Base-by-base conservation (phyloP, 805 yeast genomes). In the Spathaspora girioi region DNA sequence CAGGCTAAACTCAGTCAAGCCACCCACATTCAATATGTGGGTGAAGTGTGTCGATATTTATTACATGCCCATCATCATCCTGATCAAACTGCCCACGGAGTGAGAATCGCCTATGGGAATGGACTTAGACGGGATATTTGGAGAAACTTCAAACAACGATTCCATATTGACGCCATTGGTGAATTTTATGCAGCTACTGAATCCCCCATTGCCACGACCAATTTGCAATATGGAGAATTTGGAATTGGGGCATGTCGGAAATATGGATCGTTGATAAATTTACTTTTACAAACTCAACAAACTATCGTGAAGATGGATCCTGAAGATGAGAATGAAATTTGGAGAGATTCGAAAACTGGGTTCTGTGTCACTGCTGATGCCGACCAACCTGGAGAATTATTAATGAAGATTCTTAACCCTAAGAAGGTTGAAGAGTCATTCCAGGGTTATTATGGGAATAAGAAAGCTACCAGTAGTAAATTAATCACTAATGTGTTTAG, bases 161-260 rank as follows among this genome's bases (percentile, higher is more conserved):
- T 92, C 74, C 78, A 82, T 52, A 86, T 92, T 53, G 72, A 78
- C 26, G 86, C 81, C 4, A 78, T 92, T 53, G 96, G 96, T 14
- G 98, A 92, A 65, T 92, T 93, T 63, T 92, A 92, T 68, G 96
- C 96, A 0, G 87, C 97, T 2, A 90, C 97, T 0, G 98, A 92
- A 65, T 84, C 93, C 2, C 97, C 97, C 17, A 80, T 89, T 59
- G 97, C 96, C 1, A 80, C 92, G 15, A 90, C 96, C 1, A 84
- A 83, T 61, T 79, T 81, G 61, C 97, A 93, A 69, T 70, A 68
- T 46, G 96, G 96, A 20, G 86, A 82, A 42, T 79, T 74, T 63
- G 97, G 96, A 5, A 76, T 90, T 46, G 97, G 97, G 11, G 94
- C 97, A 0, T 86, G 96, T 63, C 81, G 96, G 59, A 86, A 82